phyloP scores from a whole-genome alignment of 352 stramenopile genomes.

The Globisporangium mamillatum region DNA sequence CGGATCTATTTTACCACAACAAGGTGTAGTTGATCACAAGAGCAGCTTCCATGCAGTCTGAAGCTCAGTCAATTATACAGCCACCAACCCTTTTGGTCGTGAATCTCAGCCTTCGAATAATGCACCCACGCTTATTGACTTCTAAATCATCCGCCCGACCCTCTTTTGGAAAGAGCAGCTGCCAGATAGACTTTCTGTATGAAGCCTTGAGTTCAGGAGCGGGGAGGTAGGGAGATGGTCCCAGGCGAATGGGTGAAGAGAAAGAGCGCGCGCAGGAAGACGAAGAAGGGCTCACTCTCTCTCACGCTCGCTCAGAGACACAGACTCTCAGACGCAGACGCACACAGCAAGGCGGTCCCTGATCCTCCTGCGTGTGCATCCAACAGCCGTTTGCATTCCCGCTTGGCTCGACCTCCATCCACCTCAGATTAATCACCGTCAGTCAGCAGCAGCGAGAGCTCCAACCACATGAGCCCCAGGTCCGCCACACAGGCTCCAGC shows the following conservation, averaged over 20 bases:
- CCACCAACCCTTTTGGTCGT: not conserved
- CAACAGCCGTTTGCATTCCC: not conserved
- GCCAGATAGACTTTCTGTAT: not conserved
- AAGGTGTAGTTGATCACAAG: not conserved
- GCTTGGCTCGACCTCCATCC: too few relatives aligned
- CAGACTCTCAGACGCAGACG: not conserved
- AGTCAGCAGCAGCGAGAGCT: not conserved
- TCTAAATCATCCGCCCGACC: not conserved
- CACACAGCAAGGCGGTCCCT: not conserved
- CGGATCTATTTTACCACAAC: slow-evolving; percentile 5
- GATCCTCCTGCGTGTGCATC: not conserved
- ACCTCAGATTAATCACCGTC: slow-evolving; percentile 1
- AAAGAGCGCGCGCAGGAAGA: not conserved
- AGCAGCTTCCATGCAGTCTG: not conserved
- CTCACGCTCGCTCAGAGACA: not conserved
- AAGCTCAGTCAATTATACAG: not conserved
- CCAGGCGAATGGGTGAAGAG: not conserved
- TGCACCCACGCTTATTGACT: not conserved
- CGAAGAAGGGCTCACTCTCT: not conserved
- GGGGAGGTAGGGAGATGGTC: not conserved
- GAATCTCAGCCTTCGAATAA: not conserved
- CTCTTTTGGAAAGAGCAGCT: not conserved
- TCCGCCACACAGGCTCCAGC: not conserved
- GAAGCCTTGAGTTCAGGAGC: not conserved
- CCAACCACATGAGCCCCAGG: slow-evolving; percentile 4